Base-by-base conservation (phyloP, 1,284 basidiomycete species). In the Puccinia hordei region DNA sequence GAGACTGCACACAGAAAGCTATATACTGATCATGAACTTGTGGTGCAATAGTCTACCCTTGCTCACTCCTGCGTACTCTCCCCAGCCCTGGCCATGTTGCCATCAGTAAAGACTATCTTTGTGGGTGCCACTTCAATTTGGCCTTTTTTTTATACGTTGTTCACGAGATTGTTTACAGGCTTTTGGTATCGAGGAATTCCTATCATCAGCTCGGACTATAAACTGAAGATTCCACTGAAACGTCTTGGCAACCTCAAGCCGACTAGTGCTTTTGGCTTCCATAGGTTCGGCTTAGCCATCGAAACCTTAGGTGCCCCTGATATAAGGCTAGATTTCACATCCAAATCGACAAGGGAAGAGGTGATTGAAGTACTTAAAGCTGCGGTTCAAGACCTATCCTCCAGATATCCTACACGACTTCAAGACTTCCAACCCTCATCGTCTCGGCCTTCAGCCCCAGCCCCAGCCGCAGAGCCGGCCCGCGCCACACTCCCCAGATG, bases 71-170 rank as follows among this genome's bases (percentile, higher is more conserved):
- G 15, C 81, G 83, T 17, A 82, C 83, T 2, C 57, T 84, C 1
- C 84, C 83, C 33, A 81, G 81, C 22, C 81, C 81, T 57, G 84
- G 84, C 53, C 82, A 83, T 38, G 65, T 85, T n/a, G 83, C 83
- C n/a, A 82, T 85, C 53, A 82, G 83, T 2, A 81, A 84, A 35
- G 80, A 83, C 44, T 82, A 83, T 41, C 73, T 85, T 49, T 82
- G 82, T 82, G 83, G 83, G 80, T 46, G 35, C 19, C 13, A 22
- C 30, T 71, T 27, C 49, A 13, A 44, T 53, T 27, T 65, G 9
- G 5, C 19, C 33, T 10, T 33, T 24, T n/a, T 77, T 30, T 33
- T 44, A 44, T 66, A 66, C 4, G 6, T 15, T 24, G 33, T 30
- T 72, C 6, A 44, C 49, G 22, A 63, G 27, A 27, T 15, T 6